Evolutionary conservation across 257 asterid species (phyloP), one percentile per base, ranked within the genome.

Genomic region (Hygrophila difformis): DNA sequence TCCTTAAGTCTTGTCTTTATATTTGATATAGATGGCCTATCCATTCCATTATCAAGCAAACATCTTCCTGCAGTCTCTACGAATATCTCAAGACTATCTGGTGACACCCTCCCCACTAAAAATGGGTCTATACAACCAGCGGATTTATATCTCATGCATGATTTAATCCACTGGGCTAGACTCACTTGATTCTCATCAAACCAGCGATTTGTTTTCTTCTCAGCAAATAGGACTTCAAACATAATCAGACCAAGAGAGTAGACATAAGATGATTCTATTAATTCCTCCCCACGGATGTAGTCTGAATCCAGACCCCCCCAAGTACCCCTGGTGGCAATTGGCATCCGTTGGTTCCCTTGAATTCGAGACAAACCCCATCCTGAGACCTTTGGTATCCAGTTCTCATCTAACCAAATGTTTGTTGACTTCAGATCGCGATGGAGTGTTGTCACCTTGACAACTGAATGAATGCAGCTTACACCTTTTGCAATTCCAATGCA

Each of bases 161-260:
- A 71, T 70, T 73, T 69, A 57, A 79, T 76, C 84, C 81, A 76
- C 44, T 62, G 67, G 36, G 79, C 91, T 47, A 79, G 65, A 49
- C 55, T 73, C 37, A 71, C 78, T 49, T 76, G 78, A 55, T 75
- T 79, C 68, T 60, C 77, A 11, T 73, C 74, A 12, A 63, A 41
- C 94, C 87, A 76, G 19, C 68, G 68, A 0, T 67, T 57, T 18
- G 69, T 54, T 42, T 71, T 72, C 39, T 73, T 67, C 20, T 63
- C 75, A 39, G 73, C 76, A 56, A 71, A 65, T 23, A 73, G n/a
- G 61, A 78, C 66, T 67, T 82, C 89, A 18, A 73, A 68, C 54
- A 78, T 36, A 42, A 78, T 17, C 62, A 73, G 55, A 5, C 89
- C 89, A 17, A 71, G 62, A 16, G 81, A 79, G 77, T 62, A 78